Conservation (phyloP, 1,139 yeast species). For the Saccharomyces hybrid region DNA sequence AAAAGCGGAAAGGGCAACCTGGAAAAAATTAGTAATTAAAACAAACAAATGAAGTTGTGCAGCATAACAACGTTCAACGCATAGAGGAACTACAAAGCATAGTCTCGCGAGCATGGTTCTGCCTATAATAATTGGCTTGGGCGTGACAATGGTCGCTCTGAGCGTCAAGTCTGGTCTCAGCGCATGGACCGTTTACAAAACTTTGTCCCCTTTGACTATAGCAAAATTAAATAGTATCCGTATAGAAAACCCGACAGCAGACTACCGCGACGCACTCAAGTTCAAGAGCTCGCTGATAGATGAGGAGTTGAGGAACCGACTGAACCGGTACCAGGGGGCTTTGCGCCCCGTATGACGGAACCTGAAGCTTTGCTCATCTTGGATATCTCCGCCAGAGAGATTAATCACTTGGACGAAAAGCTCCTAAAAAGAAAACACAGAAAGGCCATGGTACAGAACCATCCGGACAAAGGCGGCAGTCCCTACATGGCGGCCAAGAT, state of each 20-base stretch:
- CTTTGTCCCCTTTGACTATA: slow-evolving; percentile 23
- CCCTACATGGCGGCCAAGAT: slow-evolving; percentile 93
- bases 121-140: slow-evolving; percentile 26
- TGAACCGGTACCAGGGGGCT: slow-evolving; percentile 44
- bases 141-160: slow-evolving; percentile 24
- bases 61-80: neutral
- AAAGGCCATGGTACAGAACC: slow-evolving; percentile 80
- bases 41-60: neutral
- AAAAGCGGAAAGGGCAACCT: neutral
- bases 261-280: neutral
- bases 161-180: slow-evolving; percentile 23
- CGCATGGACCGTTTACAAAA: slow-evolving; percentile 26
- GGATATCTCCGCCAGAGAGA: slow-evolving; percentile 35
- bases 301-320: slow-evolving; percentile 1
- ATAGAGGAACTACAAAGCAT: neutral
- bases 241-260: slow-evolving; percentile 4
- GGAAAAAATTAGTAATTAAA: neutral
- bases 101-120: slow-evolving; percentile 21
- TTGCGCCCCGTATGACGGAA: slow-evolving; percentile 77
- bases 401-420: slow-evolving; percentile 55
- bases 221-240: slow-evolving; percentile 24
- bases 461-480: slow-evolving; percentile 96
- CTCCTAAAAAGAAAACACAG: slow-evolving; percentile 85
- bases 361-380: slow-evolving; percentile 83
- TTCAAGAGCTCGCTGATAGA: slow-evolving; percentile 6